Base-by-base conservation (phyloP, 805 yeast species). In the Myxozyma lipomycoides region DNA sequence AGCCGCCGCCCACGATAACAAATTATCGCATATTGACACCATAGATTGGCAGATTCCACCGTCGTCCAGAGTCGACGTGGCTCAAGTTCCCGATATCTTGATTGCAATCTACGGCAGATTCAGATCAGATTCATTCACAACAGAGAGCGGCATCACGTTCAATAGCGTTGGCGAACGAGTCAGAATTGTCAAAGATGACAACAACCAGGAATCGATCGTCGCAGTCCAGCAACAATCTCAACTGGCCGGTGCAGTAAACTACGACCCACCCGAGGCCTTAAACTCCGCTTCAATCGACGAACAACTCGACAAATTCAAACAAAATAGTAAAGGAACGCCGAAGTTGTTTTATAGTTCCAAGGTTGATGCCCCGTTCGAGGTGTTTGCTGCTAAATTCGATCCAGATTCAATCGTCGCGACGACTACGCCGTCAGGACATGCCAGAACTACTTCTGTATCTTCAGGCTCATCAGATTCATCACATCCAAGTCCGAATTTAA, bases 281-380 rank as follows among this genome's bases (percentile, higher is more conserved):
- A 34, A n/a, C 30, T 15, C 7, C 18, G 17, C 17, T 23, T 6
- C 47, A n/a, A 22, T n/a, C 10, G 37, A 17, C n/a, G 24, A n/a
- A 25, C 10, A 15, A 17, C 15, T 18, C 41, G 21, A 23, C 21
- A 28, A 22, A 35, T 18, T 44, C 2, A 39, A 35, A 12, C 36
- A 36, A 2, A 37, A n/a, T 22, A 51, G 48, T 6, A 34, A 19
- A 32, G 56, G 56, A 12, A 25, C 24, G 43, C 52, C 56, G n/a
- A 36, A 19, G 40, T 39, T 44, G 47, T 45, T 45, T 22, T 52
- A 23, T 34, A 39, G 51, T 10, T 52, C 56, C 18, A 17, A 19
- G 18, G 45, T 45, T 0, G 47, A 52, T 18, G 56, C 56, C 34
- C 56, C 56, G 39, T 52, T 52, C 30, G 56, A 52, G 36, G 26